phyloP scores from a whole-genome alignment of 2,329 filamentous ascomycete genomes.

The Trichoderma arundinaceum region DNA sequence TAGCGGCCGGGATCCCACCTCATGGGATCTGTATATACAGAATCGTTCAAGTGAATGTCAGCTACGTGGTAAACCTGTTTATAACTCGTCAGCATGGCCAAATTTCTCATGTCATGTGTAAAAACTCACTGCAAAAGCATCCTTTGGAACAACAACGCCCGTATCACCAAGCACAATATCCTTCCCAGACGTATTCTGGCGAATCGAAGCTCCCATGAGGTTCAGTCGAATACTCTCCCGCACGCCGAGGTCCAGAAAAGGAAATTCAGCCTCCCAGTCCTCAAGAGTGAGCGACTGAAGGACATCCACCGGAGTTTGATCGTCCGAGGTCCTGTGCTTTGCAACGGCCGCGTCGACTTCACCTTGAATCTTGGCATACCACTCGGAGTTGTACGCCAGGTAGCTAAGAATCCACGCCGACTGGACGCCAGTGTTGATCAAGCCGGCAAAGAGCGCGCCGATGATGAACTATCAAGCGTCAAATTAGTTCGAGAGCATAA shows the following conservation, averaged over 20 bases:
- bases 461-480: conserved; percentile 52
- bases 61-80: conserved; percentile 48
- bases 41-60: conserved; percentile 56
- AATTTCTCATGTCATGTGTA: too few species aligned
- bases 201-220: conserved; percentile 54
- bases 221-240: conserved; percentile 60
- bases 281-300: conserved; percentile 55
- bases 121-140: conserved; percentile 50
- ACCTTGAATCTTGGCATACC: conserved; percentile 52
- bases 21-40: conserved; percentile 54
- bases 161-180: conserved; percentile 52
- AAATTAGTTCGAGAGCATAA: not conserved
- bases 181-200: conserved; percentile 55
- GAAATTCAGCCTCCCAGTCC: conserved; percentile 62
- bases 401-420: conserved; percentile 58
- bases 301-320: conserved; percentile 44
- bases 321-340: conserved; percentile 46
- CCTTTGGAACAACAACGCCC: conserved; percentile 56
- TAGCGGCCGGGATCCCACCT: conserved; percentile 59
- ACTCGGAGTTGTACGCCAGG: conserved; percentile 53
- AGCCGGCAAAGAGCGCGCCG: conserved; percentile 61
- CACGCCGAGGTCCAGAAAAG: conserved; percentile 56
- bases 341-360: conserved; percentile 55
- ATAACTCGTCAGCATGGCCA: conserved; percentile 4
- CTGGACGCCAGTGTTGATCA: conserved; percentile 63